Evolutionary conservation across 768 basidiomycete species (phyloP).

Genomic region (Calocybe cyanea): DNA sequence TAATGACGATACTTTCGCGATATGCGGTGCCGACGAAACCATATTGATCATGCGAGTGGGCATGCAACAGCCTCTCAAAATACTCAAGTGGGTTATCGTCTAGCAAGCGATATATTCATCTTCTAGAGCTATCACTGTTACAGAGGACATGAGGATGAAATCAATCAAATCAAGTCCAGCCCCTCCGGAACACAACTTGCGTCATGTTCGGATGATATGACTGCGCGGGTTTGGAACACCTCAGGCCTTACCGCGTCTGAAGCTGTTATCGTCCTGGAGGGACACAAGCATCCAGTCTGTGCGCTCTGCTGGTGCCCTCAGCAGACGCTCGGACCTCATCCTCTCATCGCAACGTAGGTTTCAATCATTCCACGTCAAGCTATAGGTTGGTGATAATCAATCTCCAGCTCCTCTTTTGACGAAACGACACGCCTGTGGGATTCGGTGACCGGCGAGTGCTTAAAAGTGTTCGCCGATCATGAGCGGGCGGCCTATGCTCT

Average conservation of each 20-base stretch:
- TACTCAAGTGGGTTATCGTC: conserved; percentile 55
- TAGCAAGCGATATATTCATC: too few species aligned
- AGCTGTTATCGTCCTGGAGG: conserved; percentile 44
- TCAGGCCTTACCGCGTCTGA: conserved; percentile 37
- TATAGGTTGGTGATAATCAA: conserved; percentile 5
- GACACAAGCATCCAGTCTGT: conserved; percentile 65
- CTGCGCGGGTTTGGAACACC: conserved; percentile 72
- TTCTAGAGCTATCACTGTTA: too few species aligned
- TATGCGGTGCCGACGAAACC: conserved; percentile 64
- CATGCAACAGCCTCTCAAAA: conserved; percentile 49
- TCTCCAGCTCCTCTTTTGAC: conserved; percentile 72
- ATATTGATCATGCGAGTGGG: conserved; percentile 61
- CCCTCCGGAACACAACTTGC: conserved; percentile 61
- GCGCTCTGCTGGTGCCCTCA: conserved; percentile 68
- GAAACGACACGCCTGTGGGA: conserved; percentile 81
- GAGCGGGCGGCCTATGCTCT: conserved; percentile 69
- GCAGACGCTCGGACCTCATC: conserved; percentile 42
- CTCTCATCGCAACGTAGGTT: conserved; percentile 65
- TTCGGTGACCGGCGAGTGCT: conserved; percentile 68
- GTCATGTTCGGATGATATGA: conserved; percentile 79
- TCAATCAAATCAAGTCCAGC: conserved; percentile 73
- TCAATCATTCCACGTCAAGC: background rate
- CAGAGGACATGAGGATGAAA: conserved; percentile 52
- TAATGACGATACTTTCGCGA: conserved; percentile 64
- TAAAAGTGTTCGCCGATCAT: conserved; percentile 70